These are phyloP conservation scores for Apiospora malaysiana DNA, from an alignment of 2,329 filamentous ascomycete species.

Conservation along the genomic window DNA sequence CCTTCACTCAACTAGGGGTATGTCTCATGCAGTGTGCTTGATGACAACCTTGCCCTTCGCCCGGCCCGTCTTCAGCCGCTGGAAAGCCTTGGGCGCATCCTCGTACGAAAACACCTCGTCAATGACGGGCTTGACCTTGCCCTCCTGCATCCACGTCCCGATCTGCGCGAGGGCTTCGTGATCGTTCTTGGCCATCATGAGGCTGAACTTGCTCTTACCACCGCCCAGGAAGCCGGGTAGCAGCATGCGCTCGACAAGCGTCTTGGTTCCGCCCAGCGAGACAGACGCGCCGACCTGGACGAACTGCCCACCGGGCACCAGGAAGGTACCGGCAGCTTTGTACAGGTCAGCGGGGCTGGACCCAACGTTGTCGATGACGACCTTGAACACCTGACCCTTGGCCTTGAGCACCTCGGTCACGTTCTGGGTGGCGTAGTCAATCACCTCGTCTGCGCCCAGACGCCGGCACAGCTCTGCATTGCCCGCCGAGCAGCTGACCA, in stretches of 20 bases:
- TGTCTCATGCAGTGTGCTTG: conserved; percentile 17
- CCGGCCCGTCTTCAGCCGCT: conserved; percentile 60
- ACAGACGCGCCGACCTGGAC: conserved; percentile 55
- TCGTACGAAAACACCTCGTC: conserved; percentile 62
- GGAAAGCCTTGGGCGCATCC: conserved; percentile 62
- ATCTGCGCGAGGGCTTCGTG: conserved; percentile 55
- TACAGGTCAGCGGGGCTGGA: conserved; percentile 53
- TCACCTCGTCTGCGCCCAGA: conserved; percentile 65
- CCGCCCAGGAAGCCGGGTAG: conserved; percentile 45
- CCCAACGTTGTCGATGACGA: conserved; percentile 65
- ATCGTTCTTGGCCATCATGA: conserved; percentile 44
- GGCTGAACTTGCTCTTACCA: conserved; percentile 47
- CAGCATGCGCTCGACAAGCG: conserved; percentile 33
- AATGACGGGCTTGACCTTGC: conserved; percentile 61
- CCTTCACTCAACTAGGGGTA: neutral
- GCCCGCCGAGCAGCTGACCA: conserved; percentile 59
- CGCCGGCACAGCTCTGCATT: conserved; percentile 63
- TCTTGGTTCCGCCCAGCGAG: conserved; percentile 28
- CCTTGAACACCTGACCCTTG: conserved; percentile 54
- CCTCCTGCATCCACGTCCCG: conserved; percentile 61
- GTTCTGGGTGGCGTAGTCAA: conserved; percentile 62
- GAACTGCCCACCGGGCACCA: conserved; percentile 55
- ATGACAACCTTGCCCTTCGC: conserved; percentile 65
- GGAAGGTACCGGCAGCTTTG: conserved; percentile 55
- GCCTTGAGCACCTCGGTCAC: conserved; percentile 52